Conservation (phyloP, 768 basidiomycete genomes). For the Pisolithus microcarpus region DNA sequence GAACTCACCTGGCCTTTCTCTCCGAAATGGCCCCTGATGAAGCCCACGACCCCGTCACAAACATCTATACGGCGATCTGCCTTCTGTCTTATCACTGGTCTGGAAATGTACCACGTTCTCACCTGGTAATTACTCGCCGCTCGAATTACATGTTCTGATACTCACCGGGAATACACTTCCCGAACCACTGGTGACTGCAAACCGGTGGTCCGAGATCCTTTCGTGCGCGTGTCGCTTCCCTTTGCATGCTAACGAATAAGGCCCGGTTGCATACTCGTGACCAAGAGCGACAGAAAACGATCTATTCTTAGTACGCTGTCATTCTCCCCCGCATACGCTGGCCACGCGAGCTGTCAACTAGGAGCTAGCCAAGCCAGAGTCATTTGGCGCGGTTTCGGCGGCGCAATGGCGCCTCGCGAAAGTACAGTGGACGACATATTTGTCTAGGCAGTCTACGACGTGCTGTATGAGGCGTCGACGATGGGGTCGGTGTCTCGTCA, state of each 20-base stretch:
- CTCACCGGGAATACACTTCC: constrained; percentile 55
- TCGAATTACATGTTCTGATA: constrained; percentile 36
- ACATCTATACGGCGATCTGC: constrained; percentile 57
- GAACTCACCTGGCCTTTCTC: constrained; percentile 40
- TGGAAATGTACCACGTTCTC: constrained; percentile 10
- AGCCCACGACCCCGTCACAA: constrained; percentile 57
- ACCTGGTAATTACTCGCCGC: constrained; percentile 26
- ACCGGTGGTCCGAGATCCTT: constrained; percentile 49
- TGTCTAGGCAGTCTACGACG: constrained; percentile 54
- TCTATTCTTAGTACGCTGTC: constrained; percentile 56
- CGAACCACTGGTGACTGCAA: constrained; percentile 57
- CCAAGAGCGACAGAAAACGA: constrained; percentile 32
- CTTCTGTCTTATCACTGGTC: constrained; percentile 37
- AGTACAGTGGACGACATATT: constrained; percentile 60
- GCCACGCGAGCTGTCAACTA: constrained; percentile 31
- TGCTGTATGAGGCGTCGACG: constrained; percentile 50
- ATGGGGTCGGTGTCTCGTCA: constrained; percentile 41
- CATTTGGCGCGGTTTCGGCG: background rate
- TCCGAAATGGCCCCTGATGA: constrained; percentile 60
- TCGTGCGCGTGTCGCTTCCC: constrained; percentile 57
- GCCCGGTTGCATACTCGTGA: constrained; percentile 53
- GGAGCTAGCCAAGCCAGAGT: no score
- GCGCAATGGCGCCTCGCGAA: constrained; percentile 43
- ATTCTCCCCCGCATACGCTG: constrained; percentile 56
- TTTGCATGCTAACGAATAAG: constrained; percentile 55